phyloP scores from a whole-genome alignment of 108 stramenopile species.

The Hondaea fermentalgiana region DNA sequence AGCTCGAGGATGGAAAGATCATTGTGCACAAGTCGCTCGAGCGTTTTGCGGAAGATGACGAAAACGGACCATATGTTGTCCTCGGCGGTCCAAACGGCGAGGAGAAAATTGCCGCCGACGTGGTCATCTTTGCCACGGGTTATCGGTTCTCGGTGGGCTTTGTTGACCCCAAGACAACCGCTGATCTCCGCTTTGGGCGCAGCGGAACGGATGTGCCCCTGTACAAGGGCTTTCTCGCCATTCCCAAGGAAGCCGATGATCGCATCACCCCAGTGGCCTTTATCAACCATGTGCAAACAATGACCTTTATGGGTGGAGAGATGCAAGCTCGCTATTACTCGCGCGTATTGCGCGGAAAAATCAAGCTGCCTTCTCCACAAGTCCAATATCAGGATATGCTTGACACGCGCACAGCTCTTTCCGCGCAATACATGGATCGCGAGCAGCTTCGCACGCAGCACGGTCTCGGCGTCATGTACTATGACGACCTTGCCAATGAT shows the following conservation, averaged over 20 bases:
- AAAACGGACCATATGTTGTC: background rate
- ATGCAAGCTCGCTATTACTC: background rate
- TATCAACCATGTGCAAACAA: background rate
- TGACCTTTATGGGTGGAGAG: background rate
- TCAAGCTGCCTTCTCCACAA: background rate
- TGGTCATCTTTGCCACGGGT: background rate
- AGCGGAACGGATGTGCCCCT: background rate
- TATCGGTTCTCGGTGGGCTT: background rate
- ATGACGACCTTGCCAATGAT: background rate
- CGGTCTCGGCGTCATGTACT: background rate
- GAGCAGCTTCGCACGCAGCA: background rate
- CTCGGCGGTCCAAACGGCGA: background rate
- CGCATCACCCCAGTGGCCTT: background rate
- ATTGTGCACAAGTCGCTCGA: background rate
- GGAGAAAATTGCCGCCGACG: background rate
- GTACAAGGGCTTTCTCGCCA: background rate
- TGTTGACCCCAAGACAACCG: background rate
- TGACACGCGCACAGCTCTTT: background rate
- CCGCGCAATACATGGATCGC: background rate
- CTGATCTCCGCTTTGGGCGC: background rate
- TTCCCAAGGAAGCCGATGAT: background rate
- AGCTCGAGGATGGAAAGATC: background rate
- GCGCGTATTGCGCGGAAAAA: background rate
- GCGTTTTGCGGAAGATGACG: background rate
- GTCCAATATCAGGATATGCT: background rate